These are phyloP conservation scores for Aspergillus heteromorphus DNA, from an alignment of 495 filamentous ascomycete genomes.

Conservation along the genomic window DNA sequence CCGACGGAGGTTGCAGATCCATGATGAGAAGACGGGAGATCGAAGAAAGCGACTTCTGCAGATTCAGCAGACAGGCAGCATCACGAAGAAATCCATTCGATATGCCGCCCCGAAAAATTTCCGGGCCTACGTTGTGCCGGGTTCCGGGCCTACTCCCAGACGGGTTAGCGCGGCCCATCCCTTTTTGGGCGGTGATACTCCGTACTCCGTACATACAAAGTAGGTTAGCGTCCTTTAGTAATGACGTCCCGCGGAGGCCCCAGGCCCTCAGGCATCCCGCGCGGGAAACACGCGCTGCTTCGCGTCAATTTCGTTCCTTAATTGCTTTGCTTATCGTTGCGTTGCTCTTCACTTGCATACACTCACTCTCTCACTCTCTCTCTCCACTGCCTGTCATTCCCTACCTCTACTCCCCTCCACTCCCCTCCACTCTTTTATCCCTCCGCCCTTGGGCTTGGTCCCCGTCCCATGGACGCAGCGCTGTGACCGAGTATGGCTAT, in stretches of 20 bases:
- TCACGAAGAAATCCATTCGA: constrained; percentile 21
- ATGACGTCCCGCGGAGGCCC: constrained; percentile 3
- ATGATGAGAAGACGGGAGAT: constrained; percentile 22
- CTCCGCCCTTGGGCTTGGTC: too few species aligned
- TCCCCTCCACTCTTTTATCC: background rate
- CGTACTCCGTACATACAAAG: too few species aligned
- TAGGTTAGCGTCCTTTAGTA: too few species aligned
- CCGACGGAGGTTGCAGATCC: constrained; percentile 44
- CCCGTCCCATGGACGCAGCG: constrained; percentile 21
- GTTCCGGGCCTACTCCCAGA: background rate
- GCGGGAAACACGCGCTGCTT: constrained; percentile 14
- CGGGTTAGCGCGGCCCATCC: constrained; percentile 8
- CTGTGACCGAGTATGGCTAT: constrained; percentile 31
- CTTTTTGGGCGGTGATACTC: background rate
- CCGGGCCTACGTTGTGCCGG: constrained; percentile 32
- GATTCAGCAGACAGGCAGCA: too few species aligned
- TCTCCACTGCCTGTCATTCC: background rate
- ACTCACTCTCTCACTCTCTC: background rate
- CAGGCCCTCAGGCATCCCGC: background rate
- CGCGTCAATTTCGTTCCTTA: constrained; percentile 13
- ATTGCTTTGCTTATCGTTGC: background rate
- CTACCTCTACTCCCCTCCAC: background rate
- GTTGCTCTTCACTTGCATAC: too few species aligned
- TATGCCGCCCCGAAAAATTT: constrained; percentile 41
- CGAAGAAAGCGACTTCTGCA: constrained; percentile 4